Evolutionary conservation across 2,329 filamentous ascomycete species (phyloP).

Genomic region (Scytalidium lignicola): DNA sequence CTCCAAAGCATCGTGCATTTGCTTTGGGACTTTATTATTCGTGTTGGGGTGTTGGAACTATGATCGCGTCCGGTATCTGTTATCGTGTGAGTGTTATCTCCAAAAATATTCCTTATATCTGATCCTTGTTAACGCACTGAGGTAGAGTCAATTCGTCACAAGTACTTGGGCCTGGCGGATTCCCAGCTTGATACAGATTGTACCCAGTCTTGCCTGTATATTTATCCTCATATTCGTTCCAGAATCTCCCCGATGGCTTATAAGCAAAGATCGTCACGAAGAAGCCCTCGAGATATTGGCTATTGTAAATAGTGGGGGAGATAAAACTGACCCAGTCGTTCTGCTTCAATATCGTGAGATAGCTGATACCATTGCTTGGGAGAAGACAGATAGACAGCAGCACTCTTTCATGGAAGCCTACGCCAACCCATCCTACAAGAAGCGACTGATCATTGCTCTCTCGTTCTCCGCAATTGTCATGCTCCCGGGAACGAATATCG

Average conservation of each 20-base stretch:
- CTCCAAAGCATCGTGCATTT: slow-evolving; percentile 37
- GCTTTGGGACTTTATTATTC: slow-evolving; percentile 29
- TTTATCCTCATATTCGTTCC: slow-evolving; percentile 63
- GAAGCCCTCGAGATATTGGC: slow-evolving; percentile 95
- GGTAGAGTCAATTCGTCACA: slow-evolving; percentile 3
- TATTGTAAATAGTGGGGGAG: slow-evolving; percentile 40
- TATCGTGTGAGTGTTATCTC: slow-evolving; percentile 4
- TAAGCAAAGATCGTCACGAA: slow-evolving; percentile 93
- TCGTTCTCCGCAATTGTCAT: slow-evolving; percentile 6
- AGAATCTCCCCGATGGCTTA: slow-evolving; percentile 91
- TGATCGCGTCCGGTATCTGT: slow-evolving; percentile 8
- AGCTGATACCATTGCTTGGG: slow-evolving; percentile 29
- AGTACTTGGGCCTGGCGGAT: slow-evolving; percentile 34
- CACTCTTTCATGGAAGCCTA: slow-evolving; percentile 32
- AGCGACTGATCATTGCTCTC: slow-evolving; percentile 10
- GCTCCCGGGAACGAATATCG: slow-evolving; percentile 10
- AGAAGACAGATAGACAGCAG: slow-evolving; percentile 34
- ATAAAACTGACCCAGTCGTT: slow-evolving; percentile 33
- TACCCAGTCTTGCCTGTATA: slow-evolving; percentile 2
- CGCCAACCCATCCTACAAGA: slow-evolving; percentile 7
- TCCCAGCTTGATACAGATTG: slow-evolving; percentile 36
- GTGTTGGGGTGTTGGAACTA: slow-evolving; percentile 7
- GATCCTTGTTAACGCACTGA: not conserved
- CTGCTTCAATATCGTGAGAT: slow-evolving; percentile 34
- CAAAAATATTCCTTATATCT: too few species aligned